phyloP scores from a whole-genome alignment of 805 yeast genomes.

The Starmerella vaccinii region DNA sequence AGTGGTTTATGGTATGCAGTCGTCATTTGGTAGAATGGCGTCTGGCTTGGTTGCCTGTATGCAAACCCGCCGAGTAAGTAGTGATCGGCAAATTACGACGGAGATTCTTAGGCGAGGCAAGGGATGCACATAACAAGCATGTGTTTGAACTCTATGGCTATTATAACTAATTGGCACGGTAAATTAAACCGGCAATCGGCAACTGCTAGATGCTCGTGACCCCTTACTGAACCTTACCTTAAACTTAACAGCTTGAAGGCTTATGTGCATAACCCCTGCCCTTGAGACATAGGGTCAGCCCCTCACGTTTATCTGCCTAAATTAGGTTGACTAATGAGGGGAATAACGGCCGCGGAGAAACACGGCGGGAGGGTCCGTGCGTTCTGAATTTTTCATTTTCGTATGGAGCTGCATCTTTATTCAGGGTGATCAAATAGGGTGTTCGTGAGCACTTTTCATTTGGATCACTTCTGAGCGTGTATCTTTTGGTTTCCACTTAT shows the following conservation, averaged over 20 bases:
- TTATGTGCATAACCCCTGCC: background rate
- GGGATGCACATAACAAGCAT: background rate
- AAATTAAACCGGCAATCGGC: background rate
- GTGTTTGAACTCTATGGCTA: background rate
- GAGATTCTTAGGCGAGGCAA: background rate
- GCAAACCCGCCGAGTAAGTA: too few relatives aligned
- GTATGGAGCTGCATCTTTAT: too few relatives aligned
- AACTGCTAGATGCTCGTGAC: background rate
- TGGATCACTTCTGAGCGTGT: too few relatives aligned
- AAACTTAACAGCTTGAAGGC: background rate
- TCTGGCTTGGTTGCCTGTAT: too few relatives aligned
- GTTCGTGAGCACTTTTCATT: too few relatives aligned
- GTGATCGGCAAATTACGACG: too few relatives aligned
- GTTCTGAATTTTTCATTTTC: too few relatives aligned
- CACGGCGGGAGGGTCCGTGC: too few relatives aligned
- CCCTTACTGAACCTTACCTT: background rate
- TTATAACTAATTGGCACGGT: background rate
- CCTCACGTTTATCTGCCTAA: background rate
- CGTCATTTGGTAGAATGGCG: background rate
- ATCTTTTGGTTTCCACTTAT: too few relatives aligned
- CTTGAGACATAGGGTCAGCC: background rate
- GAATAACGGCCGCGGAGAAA: background rate
- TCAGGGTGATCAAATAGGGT: too few relatives aligned
- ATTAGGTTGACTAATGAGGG: background rate
- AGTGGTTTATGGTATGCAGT: background rate